These are phyloP conservation scores for Cryphonectria nitschkei DNA, from an alignment of 2,329 filamentous ascomycete genomes.

Conservation along the genomic window DNA sequence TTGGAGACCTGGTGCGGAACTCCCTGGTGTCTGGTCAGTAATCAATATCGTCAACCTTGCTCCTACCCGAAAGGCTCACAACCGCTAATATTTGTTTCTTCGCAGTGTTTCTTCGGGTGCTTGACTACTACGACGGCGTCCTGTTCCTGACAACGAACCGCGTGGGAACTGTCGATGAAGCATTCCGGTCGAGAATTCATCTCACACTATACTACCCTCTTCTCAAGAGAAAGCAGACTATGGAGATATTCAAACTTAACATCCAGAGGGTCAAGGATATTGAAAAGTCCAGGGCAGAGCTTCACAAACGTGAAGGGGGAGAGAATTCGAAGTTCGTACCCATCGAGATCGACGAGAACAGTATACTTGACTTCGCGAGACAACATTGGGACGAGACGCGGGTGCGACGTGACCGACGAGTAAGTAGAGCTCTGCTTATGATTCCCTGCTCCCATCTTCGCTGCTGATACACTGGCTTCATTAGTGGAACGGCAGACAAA, in stretches of 20 bases:
- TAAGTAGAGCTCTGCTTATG: background rate
- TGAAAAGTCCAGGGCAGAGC: background rate
- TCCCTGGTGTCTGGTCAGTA: background rate
- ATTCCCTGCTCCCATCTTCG: background rate
- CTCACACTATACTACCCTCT: background rate
- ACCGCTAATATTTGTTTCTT: too few species aligned
- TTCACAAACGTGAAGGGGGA: background rate
- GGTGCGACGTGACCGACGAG: background rate
- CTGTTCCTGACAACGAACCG: constrained; percentile 52
- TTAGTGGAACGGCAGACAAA: background rate
- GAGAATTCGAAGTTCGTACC: background rate
- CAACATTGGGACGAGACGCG: background rate
- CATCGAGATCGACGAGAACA: background rate
- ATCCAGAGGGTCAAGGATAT: background rate
- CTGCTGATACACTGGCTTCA: background rate
- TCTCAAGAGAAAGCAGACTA: background rate
- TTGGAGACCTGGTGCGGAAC: background rate
- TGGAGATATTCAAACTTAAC: background rate
- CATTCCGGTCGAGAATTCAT: constrained; percentile 44
- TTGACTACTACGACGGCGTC: constrained; percentile 36
- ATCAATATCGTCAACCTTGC: background rate
- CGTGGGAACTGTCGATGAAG: constrained; percentile 49
- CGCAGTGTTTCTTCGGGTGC: constrained; percentile 44
- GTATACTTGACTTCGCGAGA: background rate
- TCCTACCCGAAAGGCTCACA: too few species aligned